Percentiles rank a stretch among this genome's conserved stretches.
Conservation (phyloP, 805 yeast species). For the Zygoascus bituminiphila region DNA sequence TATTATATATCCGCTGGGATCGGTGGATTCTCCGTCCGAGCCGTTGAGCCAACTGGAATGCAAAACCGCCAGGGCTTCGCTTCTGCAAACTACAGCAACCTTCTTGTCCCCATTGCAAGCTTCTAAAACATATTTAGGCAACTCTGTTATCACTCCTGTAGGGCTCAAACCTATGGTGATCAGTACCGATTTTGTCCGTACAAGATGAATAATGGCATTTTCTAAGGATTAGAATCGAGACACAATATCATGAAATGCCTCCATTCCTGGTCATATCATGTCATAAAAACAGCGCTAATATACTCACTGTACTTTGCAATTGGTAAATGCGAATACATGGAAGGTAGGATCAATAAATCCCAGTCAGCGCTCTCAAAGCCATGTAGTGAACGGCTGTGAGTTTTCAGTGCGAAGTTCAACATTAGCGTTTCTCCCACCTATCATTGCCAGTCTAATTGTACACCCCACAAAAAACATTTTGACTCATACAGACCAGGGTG, state of each 20-base stretch:
- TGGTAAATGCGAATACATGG: background rate
- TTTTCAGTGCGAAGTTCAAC: too few species aligned
- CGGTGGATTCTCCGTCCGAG: background rate
- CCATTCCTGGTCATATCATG: background rate
- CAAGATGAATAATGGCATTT: background rate
- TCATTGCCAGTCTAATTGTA: background rate
- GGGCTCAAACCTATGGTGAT: background rate
- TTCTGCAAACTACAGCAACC: background rate
- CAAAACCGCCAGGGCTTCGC: background rate
- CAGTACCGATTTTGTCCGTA: background rate
- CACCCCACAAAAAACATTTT: background rate
- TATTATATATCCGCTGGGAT: constrained; percentile 19
- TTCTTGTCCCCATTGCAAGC: background rate
- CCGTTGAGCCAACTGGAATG: background rate
- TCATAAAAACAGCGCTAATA: background rate
- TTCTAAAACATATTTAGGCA: background rate
- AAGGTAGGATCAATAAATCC: background rate
- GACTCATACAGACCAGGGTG: background rate
- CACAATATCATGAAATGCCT: too few species aligned
- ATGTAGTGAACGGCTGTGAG: too few species aligned
- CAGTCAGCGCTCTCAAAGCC: too few species aligned
- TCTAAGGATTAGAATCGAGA: too few species aligned
- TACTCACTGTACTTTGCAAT: background rate
- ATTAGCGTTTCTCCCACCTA: background rate
- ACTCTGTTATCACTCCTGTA: background rate